Evolutionary conservation across 139 green algal genomes (phyloP).

Genomic region (Chlamydomonas schloesseri): DNA sequence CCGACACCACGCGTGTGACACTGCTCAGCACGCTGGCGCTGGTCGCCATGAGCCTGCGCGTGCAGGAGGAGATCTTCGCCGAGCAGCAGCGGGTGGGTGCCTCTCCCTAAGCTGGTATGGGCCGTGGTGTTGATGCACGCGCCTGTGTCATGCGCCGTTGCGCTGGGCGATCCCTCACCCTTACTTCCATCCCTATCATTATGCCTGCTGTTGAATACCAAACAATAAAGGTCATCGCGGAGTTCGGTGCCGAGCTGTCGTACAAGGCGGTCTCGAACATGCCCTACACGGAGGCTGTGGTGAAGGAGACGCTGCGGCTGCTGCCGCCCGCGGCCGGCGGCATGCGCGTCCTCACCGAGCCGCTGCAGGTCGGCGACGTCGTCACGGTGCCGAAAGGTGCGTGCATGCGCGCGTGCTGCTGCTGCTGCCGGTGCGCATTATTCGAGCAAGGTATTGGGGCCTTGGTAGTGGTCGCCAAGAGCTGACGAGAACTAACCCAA

Average conservation of each 20-base stretch:
- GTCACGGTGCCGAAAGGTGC: neutral
- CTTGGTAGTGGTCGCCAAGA: no score
- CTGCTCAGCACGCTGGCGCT: neutral
- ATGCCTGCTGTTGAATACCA: no score
- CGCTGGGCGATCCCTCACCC: no score
- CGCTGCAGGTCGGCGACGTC: neutral
- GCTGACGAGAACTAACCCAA: no score
- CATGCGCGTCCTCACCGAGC: neutral
- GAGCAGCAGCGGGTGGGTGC: slow-evolving; percentile 9
- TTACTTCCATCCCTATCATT: no score
- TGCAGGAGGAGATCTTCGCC: neutral
- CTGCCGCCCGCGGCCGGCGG: neutral
- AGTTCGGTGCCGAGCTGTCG: neutral
- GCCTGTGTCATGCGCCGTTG: no score
- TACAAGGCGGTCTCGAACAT: neutral
- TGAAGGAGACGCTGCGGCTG: slow-evolving; percentile 4
- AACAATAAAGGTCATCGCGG: neutral
- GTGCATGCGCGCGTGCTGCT: neutral
- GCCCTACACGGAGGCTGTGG: neutral
- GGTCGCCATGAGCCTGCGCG: neutral
- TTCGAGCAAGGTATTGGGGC: no score
- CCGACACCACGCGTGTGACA: slow-evolving; percentile 2
- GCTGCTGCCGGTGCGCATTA: no score
- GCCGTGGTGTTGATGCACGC: no score
- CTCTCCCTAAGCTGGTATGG: no score